phyloP scores from a whole-genome alignment of 768 basidiomycete species.

The Cystobasidium ongulense region DNA sequence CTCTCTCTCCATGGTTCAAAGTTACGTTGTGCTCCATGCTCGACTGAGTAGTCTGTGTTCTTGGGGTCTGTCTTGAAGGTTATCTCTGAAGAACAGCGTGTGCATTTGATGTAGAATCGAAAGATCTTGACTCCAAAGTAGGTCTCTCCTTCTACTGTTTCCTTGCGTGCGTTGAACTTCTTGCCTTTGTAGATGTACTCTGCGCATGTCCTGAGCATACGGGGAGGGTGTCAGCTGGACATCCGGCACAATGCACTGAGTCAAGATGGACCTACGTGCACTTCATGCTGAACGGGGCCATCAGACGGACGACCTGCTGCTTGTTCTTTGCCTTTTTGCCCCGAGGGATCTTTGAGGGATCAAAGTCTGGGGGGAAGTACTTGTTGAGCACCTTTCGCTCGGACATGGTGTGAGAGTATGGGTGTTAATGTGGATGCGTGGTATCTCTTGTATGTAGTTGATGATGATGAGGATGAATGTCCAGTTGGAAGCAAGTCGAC shows the following conservation, averaged over 20 bases:
- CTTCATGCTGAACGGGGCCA: slow-evolving; percentile 97
- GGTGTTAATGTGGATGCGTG: not conserved
- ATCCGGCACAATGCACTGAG: not conserved
- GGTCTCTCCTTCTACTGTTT: slow-evolving; percentile 93
- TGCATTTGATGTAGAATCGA: slow-evolving; percentile 51
- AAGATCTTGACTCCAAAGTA: slow-evolving; percentile 87
- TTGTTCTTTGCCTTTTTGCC: slow-evolving; percentile 83
- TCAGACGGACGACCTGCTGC: slow-evolving; percentile 94
- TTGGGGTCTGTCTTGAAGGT: slow-evolving; percentile 99
- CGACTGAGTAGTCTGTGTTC: slow-evolving; percentile 83
- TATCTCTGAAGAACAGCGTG: slow-evolving; percentile 92
- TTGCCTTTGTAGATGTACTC: slow-evolving; percentile 99
- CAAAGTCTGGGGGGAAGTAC: slow-evolving; percentile 77
- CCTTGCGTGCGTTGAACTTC: slow-evolving; percentile 98
- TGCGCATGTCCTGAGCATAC: slow-evolving; percentile 74
- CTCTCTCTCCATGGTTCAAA: slow-evolving; percentile 96
- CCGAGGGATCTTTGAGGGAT: slow-evolving; percentile 89
- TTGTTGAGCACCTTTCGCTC: slow-evolving; percentile 43
- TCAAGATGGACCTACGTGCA: slow-evolving; percentile 47
- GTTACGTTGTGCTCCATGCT: slow-evolving; percentile 94
- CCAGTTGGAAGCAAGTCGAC: no score
- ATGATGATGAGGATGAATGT: no score
- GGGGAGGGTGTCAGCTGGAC: not conserved
- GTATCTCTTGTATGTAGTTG: not conserved
- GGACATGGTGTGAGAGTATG: not conserved